Percentiles rank a stretch among this genome's conserved stretches.
phyloP scores from a whole-genome alignment of 2,329 filamentous ascomycete species.

The Xylaria hypoxylon region DNA sequence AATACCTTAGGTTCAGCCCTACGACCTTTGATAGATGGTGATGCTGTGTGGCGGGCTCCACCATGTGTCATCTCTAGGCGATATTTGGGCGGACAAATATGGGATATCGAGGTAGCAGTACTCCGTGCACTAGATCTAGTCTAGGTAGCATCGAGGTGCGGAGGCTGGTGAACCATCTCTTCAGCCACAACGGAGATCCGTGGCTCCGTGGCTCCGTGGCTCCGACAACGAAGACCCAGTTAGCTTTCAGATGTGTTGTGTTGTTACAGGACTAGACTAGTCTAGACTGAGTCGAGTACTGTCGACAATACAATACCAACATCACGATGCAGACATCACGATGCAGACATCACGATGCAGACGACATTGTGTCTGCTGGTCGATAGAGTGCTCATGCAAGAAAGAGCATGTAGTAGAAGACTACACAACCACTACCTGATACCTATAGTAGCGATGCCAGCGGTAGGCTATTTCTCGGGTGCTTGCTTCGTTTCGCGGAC shows the following conservation, averaged over 20 bases:
- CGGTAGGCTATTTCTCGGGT: neutral
- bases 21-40: constrained; percentile 18
- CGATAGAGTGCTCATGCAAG: constrained; percentile 5
- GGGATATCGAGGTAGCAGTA: too few species aligned
- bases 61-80: constrained; percentile 1
- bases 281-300: neutral
- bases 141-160: neutral
- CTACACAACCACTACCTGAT: neutral
- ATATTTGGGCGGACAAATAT: neutral
- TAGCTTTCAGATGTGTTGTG: neutral
- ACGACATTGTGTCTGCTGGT: neutral
- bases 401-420: neutral
- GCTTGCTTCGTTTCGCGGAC: constrained; percentile 11
- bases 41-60: constrained; percentile 18
- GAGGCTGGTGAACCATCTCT: neutral
- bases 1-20: constrained; percentile 18
- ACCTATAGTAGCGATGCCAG: neutral
- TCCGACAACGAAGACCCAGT: neutral
- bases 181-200: constrained; percentile 7
- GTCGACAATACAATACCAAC: neutral
- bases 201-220: neutral
- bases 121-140: too few species aligned
- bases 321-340: neutral
- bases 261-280: neutral
- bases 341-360: neutral